Conservation (phyloP, 805 yeast genomes). For the Metschnikowia drakensbergensis region DNA sequence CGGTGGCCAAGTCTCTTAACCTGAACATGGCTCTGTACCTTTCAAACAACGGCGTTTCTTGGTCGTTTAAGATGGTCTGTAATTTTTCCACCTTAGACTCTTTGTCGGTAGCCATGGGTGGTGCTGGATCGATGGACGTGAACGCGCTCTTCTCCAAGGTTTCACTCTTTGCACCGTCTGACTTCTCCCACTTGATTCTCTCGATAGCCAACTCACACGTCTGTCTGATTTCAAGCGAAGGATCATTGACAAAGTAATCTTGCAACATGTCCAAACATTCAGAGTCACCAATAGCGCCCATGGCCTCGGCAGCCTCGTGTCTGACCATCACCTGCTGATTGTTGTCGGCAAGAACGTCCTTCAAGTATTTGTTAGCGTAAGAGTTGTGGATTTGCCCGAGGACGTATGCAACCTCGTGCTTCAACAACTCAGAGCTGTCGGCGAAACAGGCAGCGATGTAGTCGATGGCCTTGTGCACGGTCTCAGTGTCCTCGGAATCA, state of each 20-base stretch:
- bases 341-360: constrained; percentile 61
- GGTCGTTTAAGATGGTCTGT: constrained; percentile 68
- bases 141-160: constrained; percentile 70
- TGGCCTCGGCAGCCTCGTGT: constrained; percentile 98
- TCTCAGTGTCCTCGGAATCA: constrained; percentile 51
- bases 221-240: constrained; percentile 84
- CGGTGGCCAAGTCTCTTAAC: constrained; percentile 88
- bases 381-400: constrained; percentile 91
- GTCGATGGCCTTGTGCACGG: constrained; percentile 65
- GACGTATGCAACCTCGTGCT: constrained; percentile 97
- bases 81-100: constrained; percentile 62
- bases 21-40: constrained; percentile 99
- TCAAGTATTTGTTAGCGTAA: constrained; percentile 69
- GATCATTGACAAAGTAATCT: constrained; percentile 66
- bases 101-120: constrained; percentile 72
- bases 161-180: constrained; percentile 63
- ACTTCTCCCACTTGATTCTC: constrained; percentile 88
- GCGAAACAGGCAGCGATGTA: constrained; percentile 82
- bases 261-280: constrained; percentile 65
- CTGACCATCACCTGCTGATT: constrained; percentile 92
- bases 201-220: constrained; percentile 97
- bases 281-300: constrained; percentile 89
- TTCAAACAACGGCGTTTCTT: constrained; percentile 74
- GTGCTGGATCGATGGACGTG: constrained; percentile 95
- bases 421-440: constrained; percentile 82